These are phyloP conservation scores for Elymus sibiricus DNA, from an alignment of 176 grass and related monocot genomes.

Conservation along the genomic window DNA sequence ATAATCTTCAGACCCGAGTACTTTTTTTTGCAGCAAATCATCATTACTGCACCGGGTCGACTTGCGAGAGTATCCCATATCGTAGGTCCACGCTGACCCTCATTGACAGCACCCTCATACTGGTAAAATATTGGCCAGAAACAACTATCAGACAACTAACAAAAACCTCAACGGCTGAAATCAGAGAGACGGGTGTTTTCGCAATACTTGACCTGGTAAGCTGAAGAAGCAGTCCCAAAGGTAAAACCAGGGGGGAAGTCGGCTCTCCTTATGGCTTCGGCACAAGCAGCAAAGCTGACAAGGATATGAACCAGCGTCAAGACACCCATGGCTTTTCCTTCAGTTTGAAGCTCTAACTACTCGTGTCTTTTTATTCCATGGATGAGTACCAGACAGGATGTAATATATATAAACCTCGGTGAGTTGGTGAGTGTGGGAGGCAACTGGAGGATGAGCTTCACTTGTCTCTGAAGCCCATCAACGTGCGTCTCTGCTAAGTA, in stretches of 20 bases:
- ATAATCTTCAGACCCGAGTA: constrained; percentile 11
- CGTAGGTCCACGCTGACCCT: constrained; percentile 73
- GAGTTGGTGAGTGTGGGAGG: constrained; percentile 38
- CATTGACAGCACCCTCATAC: constrained; percentile 91
- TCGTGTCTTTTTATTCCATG: constrained; percentile 14
- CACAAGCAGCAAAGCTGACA: constrained; percentile 41
- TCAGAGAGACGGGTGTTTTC: not conserved
- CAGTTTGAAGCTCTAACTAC: constrained; percentile 18
- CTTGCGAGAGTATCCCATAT: constrained; percentile 90
- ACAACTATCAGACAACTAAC: not conserved
- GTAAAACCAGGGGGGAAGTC: constrained; percentile 86
- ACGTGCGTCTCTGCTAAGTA: constrained; percentile 32
- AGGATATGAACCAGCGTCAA: constrained; percentile 41
- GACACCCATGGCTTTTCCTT: constrained; percentile 42
- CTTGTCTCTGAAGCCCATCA: constrained; percentile 53
- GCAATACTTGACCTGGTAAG: constrained; percentile 63
- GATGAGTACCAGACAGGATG: constrained; percentile 21
- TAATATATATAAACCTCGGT: constrained; percentile 51
- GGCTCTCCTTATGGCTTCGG: constrained; percentile 62
- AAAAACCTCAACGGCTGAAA: not conserved
- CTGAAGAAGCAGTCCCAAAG: constrained; percentile 95
- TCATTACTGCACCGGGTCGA: constrained; percentile 52
- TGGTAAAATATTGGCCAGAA: constrained; percentile 28
- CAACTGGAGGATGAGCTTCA: constrained; percentile 43
- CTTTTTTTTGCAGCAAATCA: not conserved